phyloP scores from a whole-genome alignment of 176 grass and related monocot genomes.

The Olyra latifolia region DNA sequence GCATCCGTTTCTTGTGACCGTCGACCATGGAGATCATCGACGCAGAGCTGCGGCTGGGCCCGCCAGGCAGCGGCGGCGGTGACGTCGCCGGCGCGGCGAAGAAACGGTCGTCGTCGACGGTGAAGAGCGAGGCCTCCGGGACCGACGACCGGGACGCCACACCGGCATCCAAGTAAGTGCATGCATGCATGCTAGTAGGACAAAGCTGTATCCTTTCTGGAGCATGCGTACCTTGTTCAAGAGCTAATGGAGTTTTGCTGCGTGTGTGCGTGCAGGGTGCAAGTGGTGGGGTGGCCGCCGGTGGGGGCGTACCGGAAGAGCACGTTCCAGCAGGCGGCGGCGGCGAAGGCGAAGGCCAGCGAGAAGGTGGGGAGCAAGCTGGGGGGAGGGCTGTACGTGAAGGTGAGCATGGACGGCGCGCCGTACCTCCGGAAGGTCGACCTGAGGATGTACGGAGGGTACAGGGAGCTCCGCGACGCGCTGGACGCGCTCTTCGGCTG shows the following conservation, averaged over 20 bases:
- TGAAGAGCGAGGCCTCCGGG: conserved; percentile 38
- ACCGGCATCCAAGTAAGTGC: conserved; percentile 63
- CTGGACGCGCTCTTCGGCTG: conserved; percentile 58
- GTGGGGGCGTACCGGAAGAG: conserved; percentile 58
- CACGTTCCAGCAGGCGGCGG: conserved; percentile 37
- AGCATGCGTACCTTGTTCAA: background rate
- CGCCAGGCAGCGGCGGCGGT: conserved; percentile 24
- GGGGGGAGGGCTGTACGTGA: conserved; percentile 39
- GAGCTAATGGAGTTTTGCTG: background rate
- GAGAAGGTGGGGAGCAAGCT: background rate
- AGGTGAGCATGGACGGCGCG: conserved; percentile 80
- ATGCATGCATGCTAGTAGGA: background rate
- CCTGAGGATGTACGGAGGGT: conserved; percentile 51
- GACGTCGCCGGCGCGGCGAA: background rate
- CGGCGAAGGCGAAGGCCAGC: background rate
- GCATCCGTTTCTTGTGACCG: background rate
- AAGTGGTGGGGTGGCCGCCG: conserved; percentile 75
- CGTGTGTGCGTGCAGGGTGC: conserved; percentile 31
- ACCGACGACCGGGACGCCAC: conserved; percentile 24
- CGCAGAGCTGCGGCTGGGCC: conserved; percentile 62
- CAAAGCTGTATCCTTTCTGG: background rate
- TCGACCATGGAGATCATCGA: conserved; percentile 50
- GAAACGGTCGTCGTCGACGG: conserved; percentile 19
- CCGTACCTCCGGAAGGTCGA: conserved; percentile 75
- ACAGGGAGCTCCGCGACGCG: conserved; percentile 51